Percentiles rank a stretch among this genome's conserved stretches.
These are phyloP conservation scores for Quercus phellos DNA, from an alignment of 331 rosid species.

Conservation along the genomic window DNA sequence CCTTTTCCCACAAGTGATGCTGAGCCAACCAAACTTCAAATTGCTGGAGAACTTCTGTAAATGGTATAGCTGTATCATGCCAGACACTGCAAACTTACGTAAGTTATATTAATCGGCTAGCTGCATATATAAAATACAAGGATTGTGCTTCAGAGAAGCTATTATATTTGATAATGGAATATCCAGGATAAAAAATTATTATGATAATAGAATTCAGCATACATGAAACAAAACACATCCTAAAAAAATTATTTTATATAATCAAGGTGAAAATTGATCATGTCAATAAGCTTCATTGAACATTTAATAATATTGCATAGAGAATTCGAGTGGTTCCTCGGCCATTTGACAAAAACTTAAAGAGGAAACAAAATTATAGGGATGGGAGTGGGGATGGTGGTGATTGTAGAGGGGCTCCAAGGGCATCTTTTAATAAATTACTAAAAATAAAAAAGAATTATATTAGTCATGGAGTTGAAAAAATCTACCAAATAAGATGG, in stretches of 20 bases:
- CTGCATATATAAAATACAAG: background rate
- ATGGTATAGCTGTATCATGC: slow-evolving; percentile 88
- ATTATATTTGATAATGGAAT: background rate
- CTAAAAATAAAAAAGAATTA: background rate
- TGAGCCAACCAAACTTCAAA: slow-evolving; percentile 74
- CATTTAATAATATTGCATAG: background rate
- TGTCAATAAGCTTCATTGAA: background rate
- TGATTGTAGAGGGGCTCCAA: background rate
- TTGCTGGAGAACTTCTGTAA: slow-evolving; percentile 65
- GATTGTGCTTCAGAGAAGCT: background rate
- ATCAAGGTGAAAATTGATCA: background rate
- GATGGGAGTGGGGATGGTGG: background rate
- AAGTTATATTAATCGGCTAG: background rate
- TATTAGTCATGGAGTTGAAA: background rate
- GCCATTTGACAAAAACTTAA: background rate
- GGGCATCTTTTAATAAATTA: background rate
- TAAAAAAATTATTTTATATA: background rate
- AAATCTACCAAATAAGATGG: background rate
- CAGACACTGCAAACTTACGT: slow-evolving; percentile 65
- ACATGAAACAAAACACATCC: background rate
- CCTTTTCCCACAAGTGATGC: slow-evolving; percentile 54
- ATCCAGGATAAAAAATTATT: background rate
- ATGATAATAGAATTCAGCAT: background rate
- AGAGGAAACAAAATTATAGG: background rate
- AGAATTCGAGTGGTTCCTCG: background rate